Conservation (phyloP, 2,329 filamentous ascomycete species). For the Sporothrix curviconia region DNA sequence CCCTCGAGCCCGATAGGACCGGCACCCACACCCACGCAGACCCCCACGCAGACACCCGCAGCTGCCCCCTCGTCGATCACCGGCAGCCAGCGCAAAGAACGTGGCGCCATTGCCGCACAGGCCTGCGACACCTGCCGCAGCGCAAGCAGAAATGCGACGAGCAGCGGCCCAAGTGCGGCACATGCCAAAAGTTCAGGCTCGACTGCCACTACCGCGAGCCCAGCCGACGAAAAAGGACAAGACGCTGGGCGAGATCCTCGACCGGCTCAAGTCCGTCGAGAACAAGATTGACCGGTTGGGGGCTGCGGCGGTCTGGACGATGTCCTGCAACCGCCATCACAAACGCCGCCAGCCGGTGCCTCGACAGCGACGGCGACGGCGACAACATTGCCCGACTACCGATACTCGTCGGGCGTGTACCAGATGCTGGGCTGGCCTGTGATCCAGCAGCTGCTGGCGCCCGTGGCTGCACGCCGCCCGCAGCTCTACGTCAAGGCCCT, state of each 20-base stretch:
- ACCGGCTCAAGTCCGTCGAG: conserved; percentile 48
- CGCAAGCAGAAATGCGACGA: conserved; percentile 62
- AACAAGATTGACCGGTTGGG: conserved; percentile 45
- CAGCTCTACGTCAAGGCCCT: neutral
- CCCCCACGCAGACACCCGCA: neutral
- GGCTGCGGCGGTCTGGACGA: too few species aligned
- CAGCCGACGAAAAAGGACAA: conserved; percentile 60
- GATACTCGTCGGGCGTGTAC: conserved; percentile 37
- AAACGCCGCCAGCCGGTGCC: neutral
- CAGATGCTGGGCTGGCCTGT: conserved; percentile 47
- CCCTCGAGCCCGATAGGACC: neutral
- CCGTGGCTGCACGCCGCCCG: conserved; percentile 26
- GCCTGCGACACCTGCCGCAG: conserved; percentile 54
- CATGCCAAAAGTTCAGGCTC: conserved; percentile 50
- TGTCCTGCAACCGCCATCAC: too few species aligned
- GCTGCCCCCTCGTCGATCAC: neutral
- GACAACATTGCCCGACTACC: conserved; percentile 17
- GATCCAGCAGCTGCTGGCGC: conserved; percentile 35
- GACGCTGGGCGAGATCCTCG: conserved; percentile 54
- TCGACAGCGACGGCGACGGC: neutral
- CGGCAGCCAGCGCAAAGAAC: conserved; percentile 32
- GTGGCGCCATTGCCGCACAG: conserved; percentile 44
- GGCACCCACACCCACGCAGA: neutral
- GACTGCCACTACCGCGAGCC: conserved; percentile 56
- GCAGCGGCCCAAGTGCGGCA: conserved; percentile 52